Conservation (phyloP, 805 yeast species). For the Candida taoyuanica region DNA sequence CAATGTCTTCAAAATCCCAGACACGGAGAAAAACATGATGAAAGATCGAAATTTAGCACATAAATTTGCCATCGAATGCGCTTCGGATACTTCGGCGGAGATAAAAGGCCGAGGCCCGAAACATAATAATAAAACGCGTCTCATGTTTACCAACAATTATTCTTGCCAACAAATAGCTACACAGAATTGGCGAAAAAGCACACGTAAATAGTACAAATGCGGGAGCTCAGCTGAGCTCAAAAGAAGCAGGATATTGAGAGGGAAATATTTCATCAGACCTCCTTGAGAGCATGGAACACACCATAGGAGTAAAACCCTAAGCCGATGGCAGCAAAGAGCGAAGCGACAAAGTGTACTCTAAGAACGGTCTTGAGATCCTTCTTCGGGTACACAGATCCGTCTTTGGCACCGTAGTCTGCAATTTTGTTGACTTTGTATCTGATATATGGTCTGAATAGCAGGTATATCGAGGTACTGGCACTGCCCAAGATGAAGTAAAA, state of each 20-base stretch:
- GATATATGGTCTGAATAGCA: conserved; percentile 17
- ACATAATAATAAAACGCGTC: no score
- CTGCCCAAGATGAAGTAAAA: conserved; percentile 20
- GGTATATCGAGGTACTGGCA: conserved; percentile 9
- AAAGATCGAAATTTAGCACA: neutral
- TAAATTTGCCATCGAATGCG: neutral
- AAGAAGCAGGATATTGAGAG: neutral
- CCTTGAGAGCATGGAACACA: conserved; percentile 11
- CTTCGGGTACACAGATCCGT: conserved; percentile 12
- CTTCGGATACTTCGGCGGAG: no score
- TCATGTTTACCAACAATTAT: no score
- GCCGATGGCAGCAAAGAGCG: conserved; percentile 16
- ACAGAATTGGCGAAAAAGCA: no score
- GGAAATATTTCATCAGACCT: neutral
- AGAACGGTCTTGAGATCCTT: conserved; percentile 12
- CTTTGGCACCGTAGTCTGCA: conserved; percentile 6
- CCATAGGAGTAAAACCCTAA: conserved; percentile 16
- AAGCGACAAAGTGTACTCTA: conserved; percentile 12
- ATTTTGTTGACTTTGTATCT: conserved; percentile 14
- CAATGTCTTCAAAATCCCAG: no score
- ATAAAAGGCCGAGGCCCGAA: no score
- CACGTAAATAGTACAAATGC: neutral
- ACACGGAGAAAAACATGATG: no score
- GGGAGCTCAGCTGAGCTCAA: no score
- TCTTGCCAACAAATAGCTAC: no score